Evolutionary conservation across 768 basidiomycete species (phyloP).

Genomic region (Cyathus striatus): DNA sequence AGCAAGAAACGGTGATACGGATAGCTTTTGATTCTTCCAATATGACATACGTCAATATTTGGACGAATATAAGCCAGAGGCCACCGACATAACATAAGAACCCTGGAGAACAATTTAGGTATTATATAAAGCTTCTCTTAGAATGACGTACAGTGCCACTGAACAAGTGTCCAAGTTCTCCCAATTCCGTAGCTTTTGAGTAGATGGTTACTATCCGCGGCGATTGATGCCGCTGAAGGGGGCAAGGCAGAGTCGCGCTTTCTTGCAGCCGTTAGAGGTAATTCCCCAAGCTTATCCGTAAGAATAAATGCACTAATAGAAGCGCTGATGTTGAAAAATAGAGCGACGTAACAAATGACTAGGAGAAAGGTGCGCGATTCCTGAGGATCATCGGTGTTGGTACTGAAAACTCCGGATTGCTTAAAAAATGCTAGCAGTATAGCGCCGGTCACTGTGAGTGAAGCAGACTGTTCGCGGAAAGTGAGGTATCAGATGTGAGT

Average conservation of each 20-base stretch:
- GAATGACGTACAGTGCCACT: neutral
- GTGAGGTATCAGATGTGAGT: neutral
- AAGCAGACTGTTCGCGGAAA: constrained; percentile 10
- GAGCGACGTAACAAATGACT: constrained; percentile 6
- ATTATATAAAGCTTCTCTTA: neutral
- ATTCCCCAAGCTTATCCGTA: constrained; percentile 12
- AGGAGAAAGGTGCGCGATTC: constrained; percentile 6
- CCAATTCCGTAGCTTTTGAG: neutral
- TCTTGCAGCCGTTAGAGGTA: constrained; percentile 6
- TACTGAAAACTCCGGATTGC: constrained; percentile 1
- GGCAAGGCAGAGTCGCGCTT: neutral
- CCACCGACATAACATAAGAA: neutral
- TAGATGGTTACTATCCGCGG: neutral
- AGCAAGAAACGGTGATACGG: neutral
- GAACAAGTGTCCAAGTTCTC: neutral
- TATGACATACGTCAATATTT: neutral
- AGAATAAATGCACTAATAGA: constrained; percentile 14
- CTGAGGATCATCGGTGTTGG: neutral
- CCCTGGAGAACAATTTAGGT: neutral
- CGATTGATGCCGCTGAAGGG: neutral
- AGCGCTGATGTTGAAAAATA: constrained; percentile 15
- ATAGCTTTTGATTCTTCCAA: neutral
- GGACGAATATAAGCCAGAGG: neutral
- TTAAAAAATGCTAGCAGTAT: constrained; percentile 12
- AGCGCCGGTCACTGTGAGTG: constrained; percentile 9